phyloP scores from a whole-genome alignment of 495 filamentous ascomycete species.

The Trichoderma asperelloides region DNA sequence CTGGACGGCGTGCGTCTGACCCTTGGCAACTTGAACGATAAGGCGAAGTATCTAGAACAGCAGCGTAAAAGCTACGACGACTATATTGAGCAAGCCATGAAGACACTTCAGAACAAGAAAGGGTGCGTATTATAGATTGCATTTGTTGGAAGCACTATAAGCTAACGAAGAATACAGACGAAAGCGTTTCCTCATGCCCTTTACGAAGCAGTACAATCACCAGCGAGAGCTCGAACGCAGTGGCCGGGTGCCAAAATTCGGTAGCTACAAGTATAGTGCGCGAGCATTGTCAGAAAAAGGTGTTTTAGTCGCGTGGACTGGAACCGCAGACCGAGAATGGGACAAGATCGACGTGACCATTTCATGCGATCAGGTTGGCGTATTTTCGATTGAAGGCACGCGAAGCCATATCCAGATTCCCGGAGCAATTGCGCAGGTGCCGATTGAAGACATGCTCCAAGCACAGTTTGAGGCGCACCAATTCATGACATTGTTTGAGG shows the following conservation, averaged over 20 bases:
- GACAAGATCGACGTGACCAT: conserved; percentile 90
- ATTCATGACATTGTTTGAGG: conserved; percentile 90
- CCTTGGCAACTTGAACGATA: conserved; percentile 75
- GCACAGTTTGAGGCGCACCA: conserved; percentile 95
- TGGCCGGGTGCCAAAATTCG: conserved; percentile 91
- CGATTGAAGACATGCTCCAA: conserved; percentile 88
- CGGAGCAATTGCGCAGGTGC: conserved; percentile 80
- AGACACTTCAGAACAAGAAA: conserved; percentile 96
- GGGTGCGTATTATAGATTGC: conserved; percentile 37
- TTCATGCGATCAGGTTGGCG: conserved; percentile 85
- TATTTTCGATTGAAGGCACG: conserved; percentile 88
- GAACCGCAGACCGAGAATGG: conserved; percentile 78
- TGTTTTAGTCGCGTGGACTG: conserved; percentile 80
- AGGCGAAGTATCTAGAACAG: conserved; percentile 84
- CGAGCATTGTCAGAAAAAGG: conserved; percentile 85
- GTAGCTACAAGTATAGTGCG: conserved; percentile 92
- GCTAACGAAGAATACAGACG: conserved; percentile 38
- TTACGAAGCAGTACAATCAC: conserved; percentile 98
- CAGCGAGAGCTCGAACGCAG: conserved; percentile 86
- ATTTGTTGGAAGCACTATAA: background rate
- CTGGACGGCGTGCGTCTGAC: conserved; percentile 82
- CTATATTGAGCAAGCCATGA: conserved; percentile 98
- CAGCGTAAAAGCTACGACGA: conserved; percentile 97
- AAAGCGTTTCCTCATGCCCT: conserved; percentile 89
- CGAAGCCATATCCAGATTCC: conserved; percentile 92